Evolutionary conservation across 2,329 filamentous ascomycete genomes (phyloP).

Genomic region (Aspergillus sp.): DNA sequence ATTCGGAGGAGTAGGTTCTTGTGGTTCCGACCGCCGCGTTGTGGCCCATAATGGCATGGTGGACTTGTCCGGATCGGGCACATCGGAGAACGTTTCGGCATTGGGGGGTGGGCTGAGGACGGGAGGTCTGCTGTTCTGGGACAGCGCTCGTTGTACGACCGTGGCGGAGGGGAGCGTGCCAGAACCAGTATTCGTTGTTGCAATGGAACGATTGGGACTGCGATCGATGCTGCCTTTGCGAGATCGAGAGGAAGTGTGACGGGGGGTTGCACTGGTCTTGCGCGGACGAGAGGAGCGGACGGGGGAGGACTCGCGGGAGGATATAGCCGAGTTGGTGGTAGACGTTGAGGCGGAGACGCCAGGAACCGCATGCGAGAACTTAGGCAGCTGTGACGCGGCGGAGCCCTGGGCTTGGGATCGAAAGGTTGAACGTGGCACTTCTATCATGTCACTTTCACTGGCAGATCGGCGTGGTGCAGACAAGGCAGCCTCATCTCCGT

Average conservation of each 20-base stretch:
- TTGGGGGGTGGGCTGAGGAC: conserved; percentile 58
- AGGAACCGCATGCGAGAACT: conserved; percentile 30
- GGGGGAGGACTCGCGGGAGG: conserved; percentile 54
- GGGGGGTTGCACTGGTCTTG: conserved; percentile 35
- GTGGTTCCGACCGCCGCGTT: conserved; percentile 30
- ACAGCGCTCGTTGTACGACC: conserved; percentile 67
- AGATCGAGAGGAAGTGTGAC: conserved; percentile 52
- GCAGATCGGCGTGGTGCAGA: conserved; percentile 30
- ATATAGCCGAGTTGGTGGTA: conserved; percentile 47
- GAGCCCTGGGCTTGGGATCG: conserved; percentile 30
- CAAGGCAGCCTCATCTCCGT: conserved; percentile 30
- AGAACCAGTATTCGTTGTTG: conserved; percentile 40
- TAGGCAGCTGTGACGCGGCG: conserved; percentile 36
- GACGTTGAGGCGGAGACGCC: conserved; percentile 39
- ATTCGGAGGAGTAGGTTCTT: conserved; percentile 37
- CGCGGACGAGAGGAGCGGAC: conserved; percentile 34
- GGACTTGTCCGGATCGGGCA: conserved; percentile 66
- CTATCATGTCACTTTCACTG: conserved; percentile 33
- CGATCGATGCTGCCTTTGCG: conserved; percentile 69
- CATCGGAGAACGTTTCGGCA: conserved; percentile 63
- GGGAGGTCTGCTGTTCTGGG: conserved; percentile 67
- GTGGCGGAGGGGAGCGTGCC: conserved; percentile 59
- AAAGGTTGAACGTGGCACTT: conserved; percentile 30
- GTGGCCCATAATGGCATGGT: conserved; percentile 41
- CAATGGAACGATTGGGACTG: conserved; percentile 59